Percentiles rank a stretch among this genome's conserved stretches.
Evolutionary conservation across 306 rosid genomes (phyloP).

Genomic region (Canavalia gladiata): DNA sequence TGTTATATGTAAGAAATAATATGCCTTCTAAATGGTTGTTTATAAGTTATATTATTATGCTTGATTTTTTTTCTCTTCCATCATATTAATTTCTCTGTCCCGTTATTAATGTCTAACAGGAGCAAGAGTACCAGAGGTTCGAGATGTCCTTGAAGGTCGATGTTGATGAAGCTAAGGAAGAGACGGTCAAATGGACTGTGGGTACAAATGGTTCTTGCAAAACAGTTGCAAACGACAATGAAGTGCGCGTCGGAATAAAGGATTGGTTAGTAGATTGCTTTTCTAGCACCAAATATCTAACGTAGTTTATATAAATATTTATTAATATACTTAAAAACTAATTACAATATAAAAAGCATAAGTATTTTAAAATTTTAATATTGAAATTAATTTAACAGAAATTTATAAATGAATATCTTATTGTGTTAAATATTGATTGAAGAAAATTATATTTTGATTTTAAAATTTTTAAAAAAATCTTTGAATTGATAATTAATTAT

Average conservation of each 20-base stretch:
- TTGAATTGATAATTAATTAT: background rate
- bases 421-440: no score
- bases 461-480: background rate
- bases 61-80: background rate
- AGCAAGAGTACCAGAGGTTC: slow-evolving; percentile 66
- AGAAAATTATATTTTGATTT: no score
- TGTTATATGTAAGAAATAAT: background rate
- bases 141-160: slow-evolving; percentile 60
- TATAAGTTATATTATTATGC: background rate
- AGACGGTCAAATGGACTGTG: slow-evolving; percentile 10
- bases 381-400: no score
- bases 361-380: no score
- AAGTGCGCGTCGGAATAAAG: slow-evolving; percentile 78
- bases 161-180: slow-evolving; percentile 41
- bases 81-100: background rate
- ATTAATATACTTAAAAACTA: no score
- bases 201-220: slow-evolving; percentile 30
- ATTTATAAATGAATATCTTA: no score
- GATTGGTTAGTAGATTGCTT: slow-evolving; percentile 71
- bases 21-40: background rate
- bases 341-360: no score
- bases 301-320: background rate
- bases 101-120: slow-evolving; percentile 52
- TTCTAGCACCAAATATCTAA: background rate
- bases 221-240: slow-evolving; percentile 39